These are phyloP conservation scores for Chaetomium fimeti DNA, from an alignment of 495 filamentous ascomycete species.

Conservation along the genomic window DNA sequence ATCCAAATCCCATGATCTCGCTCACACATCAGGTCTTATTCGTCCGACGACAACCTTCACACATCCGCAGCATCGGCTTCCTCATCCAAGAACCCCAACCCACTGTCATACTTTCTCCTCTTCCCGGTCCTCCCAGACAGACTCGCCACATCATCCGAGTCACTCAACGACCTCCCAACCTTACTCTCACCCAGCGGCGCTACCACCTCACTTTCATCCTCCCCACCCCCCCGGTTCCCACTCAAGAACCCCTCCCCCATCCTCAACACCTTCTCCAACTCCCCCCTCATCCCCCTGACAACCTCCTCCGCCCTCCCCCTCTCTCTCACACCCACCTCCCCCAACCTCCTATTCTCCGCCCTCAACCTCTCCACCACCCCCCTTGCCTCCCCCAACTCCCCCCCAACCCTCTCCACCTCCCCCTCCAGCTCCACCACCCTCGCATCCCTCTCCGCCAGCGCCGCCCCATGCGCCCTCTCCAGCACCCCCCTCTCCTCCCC, in stretches of 20 bases:
- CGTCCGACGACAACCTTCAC: not conserved
- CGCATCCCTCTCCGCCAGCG: constrained; percentile 46
- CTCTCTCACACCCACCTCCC: constrained; percentile 42
- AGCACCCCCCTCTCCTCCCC: constrained; percentile 40
- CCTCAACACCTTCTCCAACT: constrained; percentile 41
- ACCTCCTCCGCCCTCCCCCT: constrained; percentile 49
- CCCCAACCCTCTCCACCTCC: constrained; percentile 41
- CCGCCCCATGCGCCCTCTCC: constrained; percentile 37
- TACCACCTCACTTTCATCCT: not conserved
- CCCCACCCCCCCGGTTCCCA: constrained; percentile 3
- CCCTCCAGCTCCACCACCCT: constrained; percentile 41
- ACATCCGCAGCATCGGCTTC: constrained; percentile 45
- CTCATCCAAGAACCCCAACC: constrained; percentile 61
- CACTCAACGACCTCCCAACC: constrained; percentile 27
- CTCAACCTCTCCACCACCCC: constrained; percentile 38
- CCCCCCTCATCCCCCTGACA: constrained; percentile 51
- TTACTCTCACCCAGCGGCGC: not conserved
- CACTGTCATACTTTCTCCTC: constrained; percentile 59
- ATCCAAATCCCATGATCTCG: not conserved
- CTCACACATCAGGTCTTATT: not conserved
- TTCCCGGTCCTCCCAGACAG: constrained; percentile 35
- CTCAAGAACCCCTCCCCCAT: constrained; percentile 39
- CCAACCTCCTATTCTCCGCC: constrained; percentile 34
- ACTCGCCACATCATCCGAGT: constrained; percentile 36
- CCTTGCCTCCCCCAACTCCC: constrained; percentile 40